phyloP scores from a whole-genome alignment of 2,329 filamentous ascomycete genomes.

The Cordyceps farinosa region DNA sequence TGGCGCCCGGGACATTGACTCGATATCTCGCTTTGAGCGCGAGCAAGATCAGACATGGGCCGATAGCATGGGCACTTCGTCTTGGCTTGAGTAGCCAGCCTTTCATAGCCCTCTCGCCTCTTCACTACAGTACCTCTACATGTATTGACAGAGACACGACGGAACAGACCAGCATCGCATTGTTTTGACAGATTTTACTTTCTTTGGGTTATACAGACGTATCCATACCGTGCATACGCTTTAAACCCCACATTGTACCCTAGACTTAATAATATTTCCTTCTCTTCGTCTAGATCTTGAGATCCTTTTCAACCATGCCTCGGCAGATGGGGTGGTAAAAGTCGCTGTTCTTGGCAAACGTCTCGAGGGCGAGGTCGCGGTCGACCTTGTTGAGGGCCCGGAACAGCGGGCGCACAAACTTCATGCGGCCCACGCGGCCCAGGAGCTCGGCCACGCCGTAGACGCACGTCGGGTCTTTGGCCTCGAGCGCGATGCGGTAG shows the following conservation, averaged over 20 bases:
- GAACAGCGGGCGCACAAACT: constrained; percentile 88
- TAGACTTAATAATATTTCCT: neutral
- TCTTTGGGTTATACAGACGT: neutral
- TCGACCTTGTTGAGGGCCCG: constrained; percentile 72
- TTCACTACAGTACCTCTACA: neutral
- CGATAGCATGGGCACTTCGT: constrained; percentile 37
- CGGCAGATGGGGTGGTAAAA: constrained; percentile 96
- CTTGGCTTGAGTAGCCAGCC: constrained; percentile 39
- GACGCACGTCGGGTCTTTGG: constrained; percentile 66
- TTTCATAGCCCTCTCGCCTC: neutral
- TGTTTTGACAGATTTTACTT: constrained; percentile 1
- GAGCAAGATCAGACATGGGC: constrained; percentile 45
- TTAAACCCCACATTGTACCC: neutral
- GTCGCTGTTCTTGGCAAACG: constrained; percentile 81
- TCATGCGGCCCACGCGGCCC: constrained; percentile 87
- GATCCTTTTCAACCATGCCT: constrained; percentile 81
- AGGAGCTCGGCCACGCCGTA: constrained; percentile 69
- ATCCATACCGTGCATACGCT: neutral
- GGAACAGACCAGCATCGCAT: neutral
- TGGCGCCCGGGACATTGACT: constrained; percentile 49
- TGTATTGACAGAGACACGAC: neutral
- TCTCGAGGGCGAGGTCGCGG: constrained; percentile 68
- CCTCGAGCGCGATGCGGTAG: constrained; percentile 73
- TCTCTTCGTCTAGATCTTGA: constrained; percentile 40
- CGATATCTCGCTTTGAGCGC: constrained; percentile 44